These are phyloP conservation scores for Naematelia aurantialba DNA, from an alignment of 768 basidiomycete genomes.

Conservation along the genomic window DNA sequence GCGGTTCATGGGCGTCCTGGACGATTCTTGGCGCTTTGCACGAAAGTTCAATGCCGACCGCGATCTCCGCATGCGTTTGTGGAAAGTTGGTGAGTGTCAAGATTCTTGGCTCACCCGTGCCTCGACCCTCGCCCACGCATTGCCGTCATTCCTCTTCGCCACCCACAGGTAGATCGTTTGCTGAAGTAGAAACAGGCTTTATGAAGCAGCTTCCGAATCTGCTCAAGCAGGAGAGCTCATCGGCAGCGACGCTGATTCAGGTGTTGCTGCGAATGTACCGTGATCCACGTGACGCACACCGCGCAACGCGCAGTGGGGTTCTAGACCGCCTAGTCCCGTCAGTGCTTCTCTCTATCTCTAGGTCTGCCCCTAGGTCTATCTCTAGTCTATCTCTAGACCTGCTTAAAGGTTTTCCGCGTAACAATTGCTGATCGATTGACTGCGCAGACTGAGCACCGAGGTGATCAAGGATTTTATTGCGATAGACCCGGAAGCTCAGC, in stretches of 20 bases:
- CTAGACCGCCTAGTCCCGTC: slow-evolving; percentile 66
- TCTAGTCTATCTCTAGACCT: no score
- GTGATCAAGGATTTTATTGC: slow-evolving; percentile 88
- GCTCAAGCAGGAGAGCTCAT: slow-evolving; percentile 95
- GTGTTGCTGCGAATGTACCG: slow-evolving; percentile 90
- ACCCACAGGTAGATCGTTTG: background rate
- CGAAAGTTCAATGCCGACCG: slow-evolving; percentile 97
- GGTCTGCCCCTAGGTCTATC: no score
- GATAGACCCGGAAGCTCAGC: slow-evolving; percentile 81
- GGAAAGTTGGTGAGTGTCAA: slow-evolving; percentile 99
- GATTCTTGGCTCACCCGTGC: no score
- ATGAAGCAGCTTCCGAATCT: slow-evolving; percentile 99
- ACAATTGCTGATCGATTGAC: slow-evolving; percentile 5
- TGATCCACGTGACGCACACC: slow-evolving; percentile 78
- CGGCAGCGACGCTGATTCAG: slow-evolving; percentile 89
- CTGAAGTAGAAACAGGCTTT: slow-evolving; percentile 63
- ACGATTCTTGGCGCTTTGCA: slow-evolving; percentile 97
- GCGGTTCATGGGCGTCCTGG: slow-evolving; percentile 88
- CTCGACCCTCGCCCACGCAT: no score
- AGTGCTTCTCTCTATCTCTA: slow-evolving; percentile 52
- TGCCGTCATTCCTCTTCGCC: no score
- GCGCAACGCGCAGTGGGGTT: slow-evolving; percentile 58
- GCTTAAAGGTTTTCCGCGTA: no score
- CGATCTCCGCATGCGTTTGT: slow-evolving; percentile 88
- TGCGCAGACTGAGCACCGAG: slow-evolving; percentile 70